Percentiles rank a stretch among this genome's conserved stretches.
Evolutionary conservation across 352 stramenopile genomes (phyloP).

Genomic region (Pythium aquatile): DNA sequence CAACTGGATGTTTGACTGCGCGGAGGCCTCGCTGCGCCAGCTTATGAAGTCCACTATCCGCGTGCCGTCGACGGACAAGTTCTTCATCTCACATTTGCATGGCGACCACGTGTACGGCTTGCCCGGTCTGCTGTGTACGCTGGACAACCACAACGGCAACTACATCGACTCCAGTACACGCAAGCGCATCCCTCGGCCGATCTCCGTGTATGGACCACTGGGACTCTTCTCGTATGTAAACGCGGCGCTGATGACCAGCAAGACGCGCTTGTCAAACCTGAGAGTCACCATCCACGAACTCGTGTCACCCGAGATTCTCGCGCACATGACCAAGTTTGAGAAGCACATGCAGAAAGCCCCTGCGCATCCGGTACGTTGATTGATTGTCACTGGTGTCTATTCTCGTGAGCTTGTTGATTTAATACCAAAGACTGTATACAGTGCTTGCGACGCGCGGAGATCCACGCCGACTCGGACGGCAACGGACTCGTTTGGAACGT

Average conservation of each 20-base stretch:
- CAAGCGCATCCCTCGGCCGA: slow-evolving; percentile 38
- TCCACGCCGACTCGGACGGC: slow-evolving; percentile 55
- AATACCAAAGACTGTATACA: slow-evolving; percentile 7
- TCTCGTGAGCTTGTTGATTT: not conserved
- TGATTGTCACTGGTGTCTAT: not conserved
- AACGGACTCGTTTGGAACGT: slow-evolving; percentile 71
- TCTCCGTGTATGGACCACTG: slow-evolving; percentile 76
- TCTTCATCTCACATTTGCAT: slow-evolving; percentile 86
- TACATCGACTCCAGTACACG: slow-evolving; percentile 62
- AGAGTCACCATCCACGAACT: slow-evolving; percentile 75
- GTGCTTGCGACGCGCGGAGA: slow-evolving; percentile 51
- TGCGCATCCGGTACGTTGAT: slow-evolving; percentile 45
- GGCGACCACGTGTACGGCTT: slow-evolving; percentile 86
- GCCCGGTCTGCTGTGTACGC: slow-evolving; percentile 76
- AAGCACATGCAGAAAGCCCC: slow-evolving; percentile 62
- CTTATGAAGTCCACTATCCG: slow-evolving; percentile 78
- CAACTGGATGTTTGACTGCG: slow-evolving; percentile 90
- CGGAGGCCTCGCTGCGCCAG: slow-evolving; percentile 75
- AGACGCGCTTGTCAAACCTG: slow-evolving; percentile 68
- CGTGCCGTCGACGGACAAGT: slow-evolving; percentile 74
- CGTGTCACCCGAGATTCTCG: slow-evolving; percentile 49
- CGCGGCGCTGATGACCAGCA: slow-evolving; percentile 61
- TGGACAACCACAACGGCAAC: slow-evolving; percentile 74
- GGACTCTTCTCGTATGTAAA: slow-evolving; percentile 82
- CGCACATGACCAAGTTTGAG: slow-evolving; percentile 47